These are phyloP conservation scores for Tagetes patula DNA, from an alignment of 129 eudicot genomes.

Conservation along the genomic window DNA sequence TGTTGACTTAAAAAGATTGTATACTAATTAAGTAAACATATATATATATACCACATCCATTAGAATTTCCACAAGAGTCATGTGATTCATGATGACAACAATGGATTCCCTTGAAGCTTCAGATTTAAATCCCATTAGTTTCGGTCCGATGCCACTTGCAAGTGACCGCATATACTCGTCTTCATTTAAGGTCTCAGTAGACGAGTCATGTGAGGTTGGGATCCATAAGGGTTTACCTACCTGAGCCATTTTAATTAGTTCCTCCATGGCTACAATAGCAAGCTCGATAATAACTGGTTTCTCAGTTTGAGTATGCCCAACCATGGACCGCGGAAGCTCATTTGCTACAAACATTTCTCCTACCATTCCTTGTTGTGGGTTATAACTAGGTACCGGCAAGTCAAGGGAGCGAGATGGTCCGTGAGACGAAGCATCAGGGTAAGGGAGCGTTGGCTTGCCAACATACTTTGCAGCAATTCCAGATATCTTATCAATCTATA, in stretches of 20 bases:
- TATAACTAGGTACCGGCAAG: slow-evolving; percentile 57
- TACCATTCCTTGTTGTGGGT: slow-evolving; percentile 52
- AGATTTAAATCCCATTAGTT: slow-evolving; percentile 69
- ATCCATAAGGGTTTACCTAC: slow-evolving; percentile 84
- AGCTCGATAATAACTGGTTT: slow-evolving; percentile 85
- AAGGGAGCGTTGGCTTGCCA: slow-evolving; percentile 74
- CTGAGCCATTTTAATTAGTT: slow-evolving; percentile 81
- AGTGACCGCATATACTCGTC: slow-evolving; percentile 73
- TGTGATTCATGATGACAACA: slow-evolving; percentile 93
- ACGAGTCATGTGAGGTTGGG: slow-evolving; percentile 46
- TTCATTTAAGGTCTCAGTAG: slow-evolving; percentile 57
- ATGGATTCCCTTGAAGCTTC: slow-evolving; percentile 85
- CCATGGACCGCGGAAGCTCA: slow-evolving; percentile 62
- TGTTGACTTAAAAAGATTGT: not conserved
- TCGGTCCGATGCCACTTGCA: slow-evolving; percentile 86
- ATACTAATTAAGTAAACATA: not conserved
- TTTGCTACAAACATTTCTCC: slow-evolving; percentile 75
- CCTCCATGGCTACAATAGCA: slow-evolving; percentile 98
- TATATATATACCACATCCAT: slow-evolving; percentile 82
- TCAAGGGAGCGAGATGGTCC: slow-evolving; percentile 70
- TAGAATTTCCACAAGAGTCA: slow-evolving; percentile 76
- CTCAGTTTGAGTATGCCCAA: slow-evolving; percentile 69
- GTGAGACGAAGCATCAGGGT: slow-evolving; percentile 51
- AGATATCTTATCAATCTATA: slow-evolving; percentile 86
- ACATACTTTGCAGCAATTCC: slow-evolving; percentile 91